phyloP scores from a whole-genome alignment of 2,329 filamentous ascomycete genomes.

The Sarocladium strictum region DNA sequence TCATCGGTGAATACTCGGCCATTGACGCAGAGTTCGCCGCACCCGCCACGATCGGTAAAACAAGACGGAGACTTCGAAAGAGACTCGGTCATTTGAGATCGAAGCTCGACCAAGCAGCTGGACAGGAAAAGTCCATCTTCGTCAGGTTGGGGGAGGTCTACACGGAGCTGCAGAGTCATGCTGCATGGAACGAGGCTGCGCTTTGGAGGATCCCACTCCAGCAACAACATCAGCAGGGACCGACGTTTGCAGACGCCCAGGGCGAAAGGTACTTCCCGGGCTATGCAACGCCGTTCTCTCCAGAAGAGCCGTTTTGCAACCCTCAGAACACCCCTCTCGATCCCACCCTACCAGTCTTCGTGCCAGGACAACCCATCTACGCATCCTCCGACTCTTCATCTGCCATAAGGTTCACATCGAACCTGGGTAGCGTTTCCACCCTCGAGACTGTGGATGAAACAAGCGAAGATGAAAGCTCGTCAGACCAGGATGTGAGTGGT shows the following conservation, averaged over 20 bases:
- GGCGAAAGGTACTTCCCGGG: neutral
- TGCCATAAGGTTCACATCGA: neutral
- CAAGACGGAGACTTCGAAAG: slow-evolving; percentile 31
- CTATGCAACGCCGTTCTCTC: neutral
- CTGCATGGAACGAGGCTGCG: slow-evolving; percentile 23
- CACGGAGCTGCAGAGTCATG: slow-evolving; percentile 40
- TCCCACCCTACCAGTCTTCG: neutral
- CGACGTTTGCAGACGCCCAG: neutral
- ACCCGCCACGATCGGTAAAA: slow-evolving; percentile 16
- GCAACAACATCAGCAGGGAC: slow-evolving; percentile 2
- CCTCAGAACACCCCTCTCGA: slow-evolving; percentile 1
- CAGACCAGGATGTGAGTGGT: neutral
- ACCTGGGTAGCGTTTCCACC: neutral
- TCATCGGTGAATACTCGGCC: slow-evolving; percentile 32
- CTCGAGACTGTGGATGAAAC: slow-evolving; percentile 22
- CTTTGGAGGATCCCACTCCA: slow-evolving; percentile 4
- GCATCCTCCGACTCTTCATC: slow-evolving; percentile 7
- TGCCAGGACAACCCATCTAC: neutral
- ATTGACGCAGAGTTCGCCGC: slow-evolving; percentile 27
- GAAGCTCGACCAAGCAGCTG: slow-evolving; percentile 36
- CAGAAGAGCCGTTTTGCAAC: neutral
- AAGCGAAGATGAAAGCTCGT: slow-evolving; percentile 13
- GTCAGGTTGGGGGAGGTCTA: slow-evolving; percentile 42
- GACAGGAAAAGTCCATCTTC: slow-evolving; percentile 40
- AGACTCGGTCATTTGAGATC: slow-evolving; percentile 33